phyloP scores from a whole-genome alignment of 2,329 filamentous ascomycete genomes.

The Cladosporium sp. region DNA sequence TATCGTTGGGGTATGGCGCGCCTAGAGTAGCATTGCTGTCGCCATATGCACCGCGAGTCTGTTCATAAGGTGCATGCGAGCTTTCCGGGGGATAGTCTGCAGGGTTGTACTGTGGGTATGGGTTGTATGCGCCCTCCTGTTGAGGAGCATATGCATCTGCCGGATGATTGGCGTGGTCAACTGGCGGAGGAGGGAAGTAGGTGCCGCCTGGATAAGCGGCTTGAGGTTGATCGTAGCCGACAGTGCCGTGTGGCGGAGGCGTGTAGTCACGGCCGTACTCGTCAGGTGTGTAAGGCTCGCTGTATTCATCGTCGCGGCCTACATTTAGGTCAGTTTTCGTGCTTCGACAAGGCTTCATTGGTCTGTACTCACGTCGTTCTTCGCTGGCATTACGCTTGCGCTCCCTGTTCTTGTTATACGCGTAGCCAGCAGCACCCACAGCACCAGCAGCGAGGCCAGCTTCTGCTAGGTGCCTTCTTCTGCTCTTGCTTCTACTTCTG shows the following conservation, averaged over 20 bases:
- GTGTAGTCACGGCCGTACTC: conserved; percentile 31
- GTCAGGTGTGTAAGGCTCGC: conserved; percentile 31
- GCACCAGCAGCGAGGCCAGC: conserved; percentile 58
- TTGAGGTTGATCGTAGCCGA: conserved; percentile 32
- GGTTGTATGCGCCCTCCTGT: conserved; percentile 19
- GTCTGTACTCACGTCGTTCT: conserved; percentile 15
- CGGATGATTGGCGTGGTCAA: conserved; percentile 32
- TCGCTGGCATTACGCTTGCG: conserved; percentile 51
- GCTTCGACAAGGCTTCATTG: too few species aligned
- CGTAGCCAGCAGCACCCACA: conserved; percentile 60
- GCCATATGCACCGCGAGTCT: conserved; percentile 36
- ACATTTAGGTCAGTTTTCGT: neutral
- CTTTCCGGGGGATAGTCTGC: conserved; percentile 47
- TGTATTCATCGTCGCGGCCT: conserved; percentile 32
- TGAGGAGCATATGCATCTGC: conserved; percentile 26
- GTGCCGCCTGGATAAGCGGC: conserved; percentile 47
- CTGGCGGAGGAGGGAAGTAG: conserved; percentile 53
- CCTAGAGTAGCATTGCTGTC: conserved; percentile 34
- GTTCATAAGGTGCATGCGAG: conserved; percentile 33
- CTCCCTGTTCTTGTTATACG: conserved; percentile 58
- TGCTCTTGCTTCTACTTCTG: conserved; percentile 39
- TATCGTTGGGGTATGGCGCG: conserved; percentile 36
- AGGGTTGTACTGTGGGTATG: conserved; percentile 45
- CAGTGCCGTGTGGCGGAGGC: conserved; percentile 40
- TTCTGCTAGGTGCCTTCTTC: conserved; percentile 46